Conservation (phyloP, 225 moss, liverwort and hornwort species). For the Antitrichia curtipendula region DNA sequence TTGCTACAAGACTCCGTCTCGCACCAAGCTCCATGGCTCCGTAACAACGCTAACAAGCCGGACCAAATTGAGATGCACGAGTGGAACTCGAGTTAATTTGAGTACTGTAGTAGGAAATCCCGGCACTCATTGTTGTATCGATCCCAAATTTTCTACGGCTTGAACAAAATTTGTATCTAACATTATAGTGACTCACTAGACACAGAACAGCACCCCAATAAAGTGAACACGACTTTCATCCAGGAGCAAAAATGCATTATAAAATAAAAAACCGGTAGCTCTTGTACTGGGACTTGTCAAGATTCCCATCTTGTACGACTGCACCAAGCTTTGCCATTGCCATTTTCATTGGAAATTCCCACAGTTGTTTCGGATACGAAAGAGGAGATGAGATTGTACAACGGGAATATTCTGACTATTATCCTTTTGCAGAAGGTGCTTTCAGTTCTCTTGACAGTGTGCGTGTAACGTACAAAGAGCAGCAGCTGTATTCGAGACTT, state of each 20-base stretch:
- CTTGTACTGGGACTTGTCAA: not conserved
- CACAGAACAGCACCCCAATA: not conserved
- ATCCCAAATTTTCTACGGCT: not conserved
- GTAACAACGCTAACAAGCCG: no score
- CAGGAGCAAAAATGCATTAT: not conserved
- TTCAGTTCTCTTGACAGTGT: not conserved
- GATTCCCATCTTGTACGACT: not conserved
- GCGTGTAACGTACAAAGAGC: not conserved
- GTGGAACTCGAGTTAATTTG: not conserved
- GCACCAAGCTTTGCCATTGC: not conserved
- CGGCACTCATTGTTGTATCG: not conserved
- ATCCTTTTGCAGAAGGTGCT: not conserved
- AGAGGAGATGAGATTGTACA: not conserved
- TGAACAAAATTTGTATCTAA: not conserved
- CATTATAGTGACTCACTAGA: not conserved
- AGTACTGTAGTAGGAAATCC: not conserved
- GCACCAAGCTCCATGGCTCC: not conserved
- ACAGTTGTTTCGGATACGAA: not conserved
- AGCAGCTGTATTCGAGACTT: not conserved
- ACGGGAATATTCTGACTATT: not conserved
- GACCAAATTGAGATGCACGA: not conserved
- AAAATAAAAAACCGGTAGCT: not conserved
- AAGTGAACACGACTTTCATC: not conserved
- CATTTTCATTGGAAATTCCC: not conserved
- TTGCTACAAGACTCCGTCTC: not conserved